A percentile compares a stretch with the other conserved stretches of the same genome.
Evolutionary conservation across 164 flowering plant species (phyloP).

Genomic region (Piper betle): DNA sequence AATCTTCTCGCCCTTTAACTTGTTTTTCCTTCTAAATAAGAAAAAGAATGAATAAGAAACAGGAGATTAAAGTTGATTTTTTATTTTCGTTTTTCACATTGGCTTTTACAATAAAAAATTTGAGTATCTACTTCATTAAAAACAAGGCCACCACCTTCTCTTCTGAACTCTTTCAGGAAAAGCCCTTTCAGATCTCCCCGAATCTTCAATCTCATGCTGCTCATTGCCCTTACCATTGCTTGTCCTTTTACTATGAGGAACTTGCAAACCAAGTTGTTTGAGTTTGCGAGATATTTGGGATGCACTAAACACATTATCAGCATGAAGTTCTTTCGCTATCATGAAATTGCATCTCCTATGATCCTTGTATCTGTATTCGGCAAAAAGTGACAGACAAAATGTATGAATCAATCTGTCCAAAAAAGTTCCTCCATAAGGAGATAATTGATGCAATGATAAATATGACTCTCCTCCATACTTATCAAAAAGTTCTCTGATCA

Average conservation of each 20-base stretch:
- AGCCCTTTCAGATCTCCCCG: conserved; percentile 13
- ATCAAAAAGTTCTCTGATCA: conserved; percentile 59
- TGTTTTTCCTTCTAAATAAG: neutral
- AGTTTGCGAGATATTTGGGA: conserved; percentile 66
- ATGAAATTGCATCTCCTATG: conserved; percentile 65
- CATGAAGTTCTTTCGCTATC: conserved; percentile 76
- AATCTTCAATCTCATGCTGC: conserved; percentile 23
- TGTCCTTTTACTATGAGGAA: conserved; percentile 26
- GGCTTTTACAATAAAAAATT: neutral
- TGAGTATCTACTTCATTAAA: neutral
- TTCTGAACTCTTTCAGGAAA: conserved; percentile 51
- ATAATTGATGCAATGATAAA: neutral
- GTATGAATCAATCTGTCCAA: neutral
- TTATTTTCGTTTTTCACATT: too few species aligned
- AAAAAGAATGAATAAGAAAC: neutral
- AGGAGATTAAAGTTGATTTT: neutral
- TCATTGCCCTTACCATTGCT: conserved; percentile 14
- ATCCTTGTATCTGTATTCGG: conserved; percentile 53
- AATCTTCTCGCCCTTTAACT: neutral
- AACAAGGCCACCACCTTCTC: conserved; percentile 18
- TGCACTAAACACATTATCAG: conserved; percentile 40
- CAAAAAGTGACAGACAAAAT: neutral
- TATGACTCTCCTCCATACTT: conserved; percentile 16
- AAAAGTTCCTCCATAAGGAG: neutral
- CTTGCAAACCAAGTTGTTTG: conserved; percentile 62